phyloP scores from a whole-genome alignment of 352 stramenopile genomes.

The Globisporangium emineosum region DNA sequence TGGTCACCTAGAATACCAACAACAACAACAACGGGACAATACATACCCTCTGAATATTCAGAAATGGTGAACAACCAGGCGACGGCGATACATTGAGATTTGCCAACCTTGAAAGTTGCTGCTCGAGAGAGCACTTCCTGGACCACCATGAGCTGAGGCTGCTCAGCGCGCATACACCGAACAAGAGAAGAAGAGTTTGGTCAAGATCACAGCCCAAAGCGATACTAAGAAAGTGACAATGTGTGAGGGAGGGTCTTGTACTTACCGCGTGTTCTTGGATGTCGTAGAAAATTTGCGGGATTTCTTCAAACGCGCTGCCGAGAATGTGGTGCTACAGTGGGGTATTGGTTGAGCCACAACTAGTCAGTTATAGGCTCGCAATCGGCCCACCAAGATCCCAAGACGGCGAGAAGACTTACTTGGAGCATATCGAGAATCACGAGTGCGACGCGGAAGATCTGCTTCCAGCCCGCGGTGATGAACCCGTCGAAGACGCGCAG shows the following conservation, averaged over 20 bases:
- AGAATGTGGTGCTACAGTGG: constrained; percentile 44
- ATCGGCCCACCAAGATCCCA: too few relatives aligned
- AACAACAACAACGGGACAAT: too few relatives aligned
- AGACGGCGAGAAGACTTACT: constrained; percentile 15
- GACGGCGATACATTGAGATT: too few relatives aligned
- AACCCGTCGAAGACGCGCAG: constrained; percentile 66
- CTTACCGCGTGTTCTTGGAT: constrained; percentile 59
- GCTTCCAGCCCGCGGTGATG: constrained; percentile 68
- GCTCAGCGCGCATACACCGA: not conserved
- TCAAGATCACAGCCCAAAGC: too few relatives aligned
- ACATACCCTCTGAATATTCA: not conserved
- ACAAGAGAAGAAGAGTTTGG: too few relatives aligned
- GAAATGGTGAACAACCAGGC: not conserved
- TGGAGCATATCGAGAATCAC: constrained; percentile 52
- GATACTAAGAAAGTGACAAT: too few relatives aligned
- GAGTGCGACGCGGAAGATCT: constrained; percentile 63
- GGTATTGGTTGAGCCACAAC: not conserved
- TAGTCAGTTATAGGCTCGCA: too few relatives aligned
- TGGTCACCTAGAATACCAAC: not conserved
- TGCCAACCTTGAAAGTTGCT: constrained; percentile 8
- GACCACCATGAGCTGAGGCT: constrained; percentile 4
- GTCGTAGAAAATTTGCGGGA: constrained; percentile 75
- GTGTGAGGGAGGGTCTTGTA: not conserved
- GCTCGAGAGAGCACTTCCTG: constrained; percentile 2
- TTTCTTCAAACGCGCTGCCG: constrained; percentile 61